Evolutionary conservation across 371 early-diverging fungal genomes (phyloP), one percentile per base, ranked within the genome.

Genomic region (Apophysomyces ossiformis): DNA sequence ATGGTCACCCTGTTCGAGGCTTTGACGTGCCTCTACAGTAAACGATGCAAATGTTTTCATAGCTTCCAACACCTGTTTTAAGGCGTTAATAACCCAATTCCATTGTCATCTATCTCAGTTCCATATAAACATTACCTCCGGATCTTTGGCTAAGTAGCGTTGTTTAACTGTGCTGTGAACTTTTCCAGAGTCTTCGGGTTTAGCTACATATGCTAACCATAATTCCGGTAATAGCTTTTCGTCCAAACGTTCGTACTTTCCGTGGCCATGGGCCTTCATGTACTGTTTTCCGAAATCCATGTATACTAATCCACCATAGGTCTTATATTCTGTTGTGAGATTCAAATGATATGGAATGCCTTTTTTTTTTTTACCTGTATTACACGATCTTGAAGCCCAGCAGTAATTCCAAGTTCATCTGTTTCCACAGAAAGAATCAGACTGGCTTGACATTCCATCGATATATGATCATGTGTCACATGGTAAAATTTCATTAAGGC

Each of bases 311-410:
- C 91, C 91, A 7, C 90, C 90, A 65, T 75, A 83, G 1, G 77
- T 65, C 74, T 76, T 32, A 59, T 18, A 37, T 58, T 36, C 12
- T 41, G 1, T 26, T n/a, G 13, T 61, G n/a, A 37, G 15, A n/a
- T 15, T 13, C 16, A 63, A n/a, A 9, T 32, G 3, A 13, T 18
- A 1, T 21, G 0, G 1, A 50, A 37, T 56, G 12, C 8, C 8
- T 39, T 8, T 16, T 15, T 39, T 8, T 16, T 46, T 63, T 73
- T 72, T 61, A 79, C 82, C 74, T 91, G 91, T 37, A 90, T 84
- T 7, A 91, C 90, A 50, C 91, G 71, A 60, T 91, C 91, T 68
- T 90, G 90, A 39, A 87, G 77, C 16, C 91, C 91, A 21, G 89
- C 88, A 7, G 86, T 70, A 69, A 91, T 89, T 1, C 86, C 84